Base-by-base conservation (phyloP, 352 stramenopile genomes). In the Globisporangium lucens region DNA sequence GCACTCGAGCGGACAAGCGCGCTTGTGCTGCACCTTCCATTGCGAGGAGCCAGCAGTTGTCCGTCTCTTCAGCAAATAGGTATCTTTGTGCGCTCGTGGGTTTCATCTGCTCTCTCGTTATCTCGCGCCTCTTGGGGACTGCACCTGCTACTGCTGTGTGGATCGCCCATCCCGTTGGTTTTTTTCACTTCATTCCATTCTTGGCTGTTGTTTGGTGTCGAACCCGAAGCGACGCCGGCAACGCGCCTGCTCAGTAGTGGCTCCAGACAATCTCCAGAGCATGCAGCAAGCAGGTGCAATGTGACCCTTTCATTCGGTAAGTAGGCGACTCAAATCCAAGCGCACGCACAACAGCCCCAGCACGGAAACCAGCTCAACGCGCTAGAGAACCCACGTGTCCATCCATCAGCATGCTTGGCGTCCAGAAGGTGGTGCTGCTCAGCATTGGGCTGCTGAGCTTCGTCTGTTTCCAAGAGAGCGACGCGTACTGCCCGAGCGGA, bases 401-500 rank as follows among this genome's bases (percentile, higher is more conserved):
- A 43, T 17, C 59, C 12, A 46, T 46, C 49, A 41, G 63, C 15
- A 88, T 90, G 79, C 35, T 85, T 63, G 70, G 76, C 22, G 47
- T 77, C 51, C 74, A 73, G 38, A 82, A 78, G 59, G 75, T 82
- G 60, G 72, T 69, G 59, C 58, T 86, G 22, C 63, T 87, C 24
- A 76, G 63, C 49, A 55, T 86, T 22, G 71, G 61, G 47, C 51
- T 75, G 24, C 43, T 85, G 57, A 66, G 68, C 47, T 60, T 88
- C 38, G 22, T 85, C 62, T 59, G 61, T 30, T 70, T 80, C 35
- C 71, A 73, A 51, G 56, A 63, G 1, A 61, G 63, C 43, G 66
- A 78, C n/a, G 82, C 71, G 13, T 92, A 92, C 69, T 94, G 88
- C 66, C 85, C 85, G 17, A 95, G 94, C 52, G 85, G 83, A 41